Conservation (phyloP, 2,329 filamentous ascomycete genomes). For the Xylaria sp. region DNA sequence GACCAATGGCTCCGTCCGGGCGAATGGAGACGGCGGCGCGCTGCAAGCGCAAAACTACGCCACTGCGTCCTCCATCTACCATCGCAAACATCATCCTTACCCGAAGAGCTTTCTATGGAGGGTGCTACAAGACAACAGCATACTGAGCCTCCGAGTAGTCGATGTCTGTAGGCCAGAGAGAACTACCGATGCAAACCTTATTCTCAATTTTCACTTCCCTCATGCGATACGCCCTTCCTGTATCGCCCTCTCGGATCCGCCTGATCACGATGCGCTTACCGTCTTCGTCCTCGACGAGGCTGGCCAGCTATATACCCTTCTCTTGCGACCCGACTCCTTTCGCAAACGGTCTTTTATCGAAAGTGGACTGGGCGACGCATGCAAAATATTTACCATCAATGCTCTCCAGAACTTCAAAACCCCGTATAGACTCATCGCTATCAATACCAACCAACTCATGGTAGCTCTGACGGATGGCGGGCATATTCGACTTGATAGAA, state of each 20-base stretch:
- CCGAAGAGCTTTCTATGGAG: slow-evolving; percentile 93
- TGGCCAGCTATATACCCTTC: slow-evolving; percentile 82
- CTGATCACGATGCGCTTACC: slow-evolving; percentile 65
- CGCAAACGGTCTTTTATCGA: slow-evolving; percentile 72
- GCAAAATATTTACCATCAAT: slow-evolving; percentile 75
- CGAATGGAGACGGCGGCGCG: slow-evolving; percentile 67
- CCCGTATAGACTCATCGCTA: slow-evolving; percentile 80
- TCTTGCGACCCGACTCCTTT: slow-evolving; percentile 83
- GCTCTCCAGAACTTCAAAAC: slow-evolving; percentile 73
- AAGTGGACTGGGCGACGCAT: slow-evolving; percentile 75
- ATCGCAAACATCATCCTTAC: slow-evolving; percentile 74
- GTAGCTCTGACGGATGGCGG: slow-evolving; percentile 82
- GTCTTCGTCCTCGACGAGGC: slow-evolving; percentile 71
- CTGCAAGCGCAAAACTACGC: slow-evolving; percentile 79
- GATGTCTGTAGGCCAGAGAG: slow-evolving; percentile 76
- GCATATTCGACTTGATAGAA: slow-evolving; percentile 72
- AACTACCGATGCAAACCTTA: slow-evolving; percentile 72
- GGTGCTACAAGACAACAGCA: slow-evolving; percentile 77
- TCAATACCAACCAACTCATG: slow-evolving; percentile 74
- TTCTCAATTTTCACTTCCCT: slow-evolving; percentile 79
- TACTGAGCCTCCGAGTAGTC: slow-evolving; percentile 81
- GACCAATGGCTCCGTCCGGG: slow-evolving; percentile 45
- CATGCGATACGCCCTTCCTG: slow-evolving; percentile 76
- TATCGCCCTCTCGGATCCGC: slow-evolving; percentile 80
- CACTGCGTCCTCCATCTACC: slow-evolving; percentile 80